Conservation (phyloP, 1,284 basidiomycete species). For the Tilletia caries region DNA sequence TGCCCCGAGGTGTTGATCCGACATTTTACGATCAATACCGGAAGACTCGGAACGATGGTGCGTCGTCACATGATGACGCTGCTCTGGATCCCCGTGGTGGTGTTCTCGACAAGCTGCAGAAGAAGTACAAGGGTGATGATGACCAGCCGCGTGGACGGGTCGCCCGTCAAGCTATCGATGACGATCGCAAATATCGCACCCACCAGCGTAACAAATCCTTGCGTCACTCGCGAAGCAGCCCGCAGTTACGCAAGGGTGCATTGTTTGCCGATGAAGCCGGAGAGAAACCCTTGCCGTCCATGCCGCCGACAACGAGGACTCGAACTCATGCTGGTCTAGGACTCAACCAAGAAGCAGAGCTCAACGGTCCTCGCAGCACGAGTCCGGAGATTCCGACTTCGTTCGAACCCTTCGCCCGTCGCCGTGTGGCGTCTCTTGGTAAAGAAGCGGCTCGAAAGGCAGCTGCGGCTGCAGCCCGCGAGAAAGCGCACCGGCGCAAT, state of each 20-base stretch:
- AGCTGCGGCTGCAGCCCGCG: background rate
- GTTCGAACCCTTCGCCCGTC: background rate
- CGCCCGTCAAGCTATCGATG: background rate
- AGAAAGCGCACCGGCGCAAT: background rate
- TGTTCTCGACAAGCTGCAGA: conserved; percentile 1
- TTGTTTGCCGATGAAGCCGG: background rate
- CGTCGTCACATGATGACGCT: background rate
- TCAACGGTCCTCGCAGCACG: background rate
- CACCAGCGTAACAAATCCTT: background rate
- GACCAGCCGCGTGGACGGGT: background rate
- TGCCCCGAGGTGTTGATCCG: background rate
- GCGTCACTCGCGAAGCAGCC: background rate
- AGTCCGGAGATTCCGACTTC: conserved; percentile 3
- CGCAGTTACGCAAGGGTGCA: background rate
- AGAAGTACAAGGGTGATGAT: background rate
- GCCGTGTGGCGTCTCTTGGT: conserved; percentile 2
- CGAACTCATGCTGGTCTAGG: background rate
- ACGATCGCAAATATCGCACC: background rate
- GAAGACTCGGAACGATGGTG: background rate
- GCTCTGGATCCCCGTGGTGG: conserved; percentile 9
- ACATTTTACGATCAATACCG: conserved; percentile 1
- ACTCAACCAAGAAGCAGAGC: background rate
- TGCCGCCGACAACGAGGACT: background rate
- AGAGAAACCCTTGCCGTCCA: background rate
- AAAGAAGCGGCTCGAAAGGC: conserved; percentile 5